Evolutionary conservation across 192 early-diverging fungal species (phyloP).

Genomic region (Pilobolus umbonatus): DNA sequence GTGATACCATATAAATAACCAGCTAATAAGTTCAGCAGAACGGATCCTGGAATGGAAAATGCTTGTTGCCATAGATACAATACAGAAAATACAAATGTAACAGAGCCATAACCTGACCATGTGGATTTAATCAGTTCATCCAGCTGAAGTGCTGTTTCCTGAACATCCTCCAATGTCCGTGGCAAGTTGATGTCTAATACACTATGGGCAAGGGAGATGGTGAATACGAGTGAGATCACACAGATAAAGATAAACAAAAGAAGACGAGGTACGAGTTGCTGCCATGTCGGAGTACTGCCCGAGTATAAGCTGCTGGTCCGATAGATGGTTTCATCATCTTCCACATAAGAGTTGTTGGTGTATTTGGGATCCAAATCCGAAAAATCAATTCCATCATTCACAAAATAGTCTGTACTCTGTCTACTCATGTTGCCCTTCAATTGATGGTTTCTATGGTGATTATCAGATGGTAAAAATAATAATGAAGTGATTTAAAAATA

Average conservation of each 20-base stretch:
- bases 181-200: conserved; percentile 33
- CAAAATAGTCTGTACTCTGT: too few species aligned
- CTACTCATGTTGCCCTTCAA: too few species aligned
- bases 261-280: conserved; percentile 19
- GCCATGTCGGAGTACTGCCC: conserved; percentile 1
- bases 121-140: conserved; percentile 37
- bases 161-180: conserved; percentile 44
- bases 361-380: too few species aligned
- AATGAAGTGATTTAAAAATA: too few species aligned
- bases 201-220: conserved; percentile 17
- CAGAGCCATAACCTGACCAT: conserved; percentile 37
- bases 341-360: too few species aligned
- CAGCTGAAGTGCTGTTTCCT: conserved; percentile 40
- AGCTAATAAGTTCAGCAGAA: conserved; percentile 38
- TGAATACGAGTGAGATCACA: conserved; percentile 15
- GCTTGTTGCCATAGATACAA: conserved; percentile 55
- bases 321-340: too few species aligned
- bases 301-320: neutral
- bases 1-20: conserved; percentile 29
- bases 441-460: too few species aligned
- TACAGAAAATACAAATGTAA: conserved; percentile 37
- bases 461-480: too few species aligned
- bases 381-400: too few species aligned
- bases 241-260: conserved; percentile 18
- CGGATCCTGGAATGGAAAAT: conserved; percentile 53